Conservation (phyloP, 768 basidiomycete species). For the Goffeauzyma gilvescens region DNA sequence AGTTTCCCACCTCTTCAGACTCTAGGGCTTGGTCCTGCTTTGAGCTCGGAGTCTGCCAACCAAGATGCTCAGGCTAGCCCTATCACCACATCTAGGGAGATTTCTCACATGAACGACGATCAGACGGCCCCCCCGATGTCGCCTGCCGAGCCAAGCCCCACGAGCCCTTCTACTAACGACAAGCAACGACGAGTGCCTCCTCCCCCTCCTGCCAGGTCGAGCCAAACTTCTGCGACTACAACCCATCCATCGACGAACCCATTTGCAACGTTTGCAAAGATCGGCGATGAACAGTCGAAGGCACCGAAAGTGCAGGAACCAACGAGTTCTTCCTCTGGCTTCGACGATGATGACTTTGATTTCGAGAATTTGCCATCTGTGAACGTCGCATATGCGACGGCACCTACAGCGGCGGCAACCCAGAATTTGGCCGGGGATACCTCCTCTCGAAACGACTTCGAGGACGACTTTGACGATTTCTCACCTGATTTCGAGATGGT, state of each 20-base stretch:
- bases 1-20: neutral
- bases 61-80: too few species aligned
- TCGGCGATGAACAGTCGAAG: too few species aligned
- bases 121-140: neutral
- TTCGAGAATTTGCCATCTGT: conserved; percentile 24
- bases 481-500: conserved; percentile 29
- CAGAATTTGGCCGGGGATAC: too few species aligned
- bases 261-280: conserved; percentile 6
- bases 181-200: conserved; percentile 10
- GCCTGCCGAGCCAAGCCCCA: neutral
- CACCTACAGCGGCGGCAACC: neutral
- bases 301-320: conserved; percentile 2
- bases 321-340: conserved; percentile 21
- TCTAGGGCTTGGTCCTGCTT: neutral
- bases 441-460: conserved; percentile 15
- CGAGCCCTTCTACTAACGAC: neutral
- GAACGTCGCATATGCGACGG: conserved; percentile 13
- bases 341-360: conserved; percentile 29
- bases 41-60: too few species aligned
- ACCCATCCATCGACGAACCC: conserved; percentile 5
- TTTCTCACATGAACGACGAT: neutral
- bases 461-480: conserved; percentile 33
- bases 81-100: neutral
- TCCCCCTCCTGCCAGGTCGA: conserved; percentile 7
- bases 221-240: too few species aligned